Evolutionary conservation across 768 basidiomycete species (phyloP).

Genomic region (Trametes cingulata): DNA sequence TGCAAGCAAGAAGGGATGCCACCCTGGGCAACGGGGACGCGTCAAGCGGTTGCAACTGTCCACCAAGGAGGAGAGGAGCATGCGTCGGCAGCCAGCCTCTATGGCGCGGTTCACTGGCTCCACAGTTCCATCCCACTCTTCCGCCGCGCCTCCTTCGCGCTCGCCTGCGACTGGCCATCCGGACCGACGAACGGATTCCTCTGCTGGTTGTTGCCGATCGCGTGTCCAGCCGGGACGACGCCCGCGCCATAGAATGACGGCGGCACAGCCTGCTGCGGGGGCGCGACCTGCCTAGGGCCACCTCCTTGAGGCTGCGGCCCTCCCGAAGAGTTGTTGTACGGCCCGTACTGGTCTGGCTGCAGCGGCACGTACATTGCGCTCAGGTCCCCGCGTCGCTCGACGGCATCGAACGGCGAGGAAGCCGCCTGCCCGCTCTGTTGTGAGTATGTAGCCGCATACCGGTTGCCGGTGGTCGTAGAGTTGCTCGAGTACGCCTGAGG

Average conservation of each 20-base stretch:
- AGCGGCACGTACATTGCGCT: constrained; percentile 75
- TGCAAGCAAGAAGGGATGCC: too few relatives aligned
- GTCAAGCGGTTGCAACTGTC: neutral
- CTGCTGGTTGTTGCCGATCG: constrained; percentile 29
- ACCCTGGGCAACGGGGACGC: too few relatives aligned
- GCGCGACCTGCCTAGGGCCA: constrained; percentile 47
- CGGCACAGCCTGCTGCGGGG: constrained; percentile 52
- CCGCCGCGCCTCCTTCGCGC: constrained; percentile 58
- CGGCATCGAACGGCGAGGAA: constrained; percentile 51
- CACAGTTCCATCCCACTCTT: constrained; percentile 71
- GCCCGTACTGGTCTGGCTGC: constrained; percentile 77
- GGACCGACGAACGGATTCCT: constrained; percentile 38
- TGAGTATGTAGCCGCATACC: constrained; percentile 60
- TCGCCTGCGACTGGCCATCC: constrained; percentile 38
- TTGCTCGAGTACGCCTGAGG: constrained; percentile 68
- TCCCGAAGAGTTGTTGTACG: constrained; percentile 46
- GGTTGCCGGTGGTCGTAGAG: constrained; percentile 53
- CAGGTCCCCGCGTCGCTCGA: constrained; percentile 65
- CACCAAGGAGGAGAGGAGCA: neutral
- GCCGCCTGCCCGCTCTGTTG: constrained; percentile 37
- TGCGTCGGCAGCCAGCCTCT: neutral
- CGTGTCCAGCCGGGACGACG: constrained; percentile 50
- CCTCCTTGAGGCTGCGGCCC: constrained; percentile 4
- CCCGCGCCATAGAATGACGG: constrained; percentile 72
- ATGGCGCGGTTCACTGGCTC: constrained; percentile 55